Base-by-base conservation (phyloP, 805 yeast species). In the Nakazawaea populi region DNA sequence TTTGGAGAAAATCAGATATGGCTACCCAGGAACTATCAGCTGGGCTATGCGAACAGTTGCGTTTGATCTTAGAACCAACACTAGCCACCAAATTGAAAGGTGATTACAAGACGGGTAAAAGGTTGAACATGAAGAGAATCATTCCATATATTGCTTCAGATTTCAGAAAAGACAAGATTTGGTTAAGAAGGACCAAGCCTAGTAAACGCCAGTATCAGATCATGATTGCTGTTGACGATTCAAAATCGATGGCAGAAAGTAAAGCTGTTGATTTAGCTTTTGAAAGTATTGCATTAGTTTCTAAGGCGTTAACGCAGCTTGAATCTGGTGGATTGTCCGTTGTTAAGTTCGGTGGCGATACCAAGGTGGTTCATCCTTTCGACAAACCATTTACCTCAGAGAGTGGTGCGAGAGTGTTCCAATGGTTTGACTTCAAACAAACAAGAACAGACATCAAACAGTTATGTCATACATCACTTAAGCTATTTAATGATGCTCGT, bases 81-180 rank as follows among this genome's bases (percentile, higher is more conserved):
- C 72, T 88, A 54, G 95, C 97, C n/a, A 92, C 98, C 3, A 94
- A 94, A 65, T 73, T 94, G 52, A 82, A 80, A 55, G 99, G 99
- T 63, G 99, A 94, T 65, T 94, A 89, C 70, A 90, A 91, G 68
- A 91, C 97, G 1, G 99, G 99, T 66, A 94, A 94, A 67, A 77
- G 99, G 58, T 78, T 94, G 60, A 94, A 94, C 68, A 91, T 94
- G 98, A 94, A 92, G 74, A 78, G 97, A 58, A 94, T 94, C 60
- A 94, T 94, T 61, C 96, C 98, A 6, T 94, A 92, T 67, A 94
- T 94, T 73, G 99, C 99, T 0, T 88, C 96, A 38, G 96, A 90
- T 61, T 94, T 89, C 80, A 83, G 96, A 62, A 94, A 94, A 66
- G 99, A 94, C 67, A 94, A 94, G 74, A 94, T 94, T 52, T 94